Evolutionary conservation across 768 basidiomycete species (phyloP), one percentile per base, ranked within the genome.

Genomic region (Kwoniella sp.): DNA sequence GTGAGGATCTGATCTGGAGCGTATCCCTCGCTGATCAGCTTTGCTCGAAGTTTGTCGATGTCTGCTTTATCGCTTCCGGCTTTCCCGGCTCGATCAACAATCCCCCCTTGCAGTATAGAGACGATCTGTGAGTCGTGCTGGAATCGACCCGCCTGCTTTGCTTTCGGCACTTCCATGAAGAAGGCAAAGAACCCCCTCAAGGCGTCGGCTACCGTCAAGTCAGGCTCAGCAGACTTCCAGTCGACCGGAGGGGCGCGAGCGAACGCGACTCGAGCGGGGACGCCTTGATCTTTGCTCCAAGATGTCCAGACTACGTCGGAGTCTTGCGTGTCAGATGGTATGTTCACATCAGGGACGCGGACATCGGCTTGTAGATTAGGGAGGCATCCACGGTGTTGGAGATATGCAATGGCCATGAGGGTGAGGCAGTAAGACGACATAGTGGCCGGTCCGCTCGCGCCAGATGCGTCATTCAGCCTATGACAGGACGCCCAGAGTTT

Each of bases 371-470:
- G 72, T 3, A 73, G 67, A 49, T 71, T 73, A 1, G 72, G 69
- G 8, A 73, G 51, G 28, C 46, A 50, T 10, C 70, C 67, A 14
- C 56, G 49, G 22, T 49, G 48, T 37, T 73, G 72, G 5, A 73
- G 58, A 47, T 73, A 73, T n/a, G 53, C 67, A 26, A 73, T 73
- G 5, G 62, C 62, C 67, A 73, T 65, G 17, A 73, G 53, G 2
- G 63, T 64, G 17, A 71, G 46, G 33, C 67, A 66, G 50, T 73
- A 73, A 2, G 67, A 68, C 1, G 70, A 71, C 56, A 73, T 62
- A 3, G 72, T 66, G 0, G 64, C 45, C 22, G 57, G 53, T 11
- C 71, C 71, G 9, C 53, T 40, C 2, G 56, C 32, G 12, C 72
- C 72, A 1, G 72, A 69, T 0, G 69, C 46, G 40, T 73, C 69